These are phyloP conservation scores for Ramularia endophylla DNA, from an alignment of 2,329 filamentous ascomycete species.

Conservation along the genomic window DNA sequence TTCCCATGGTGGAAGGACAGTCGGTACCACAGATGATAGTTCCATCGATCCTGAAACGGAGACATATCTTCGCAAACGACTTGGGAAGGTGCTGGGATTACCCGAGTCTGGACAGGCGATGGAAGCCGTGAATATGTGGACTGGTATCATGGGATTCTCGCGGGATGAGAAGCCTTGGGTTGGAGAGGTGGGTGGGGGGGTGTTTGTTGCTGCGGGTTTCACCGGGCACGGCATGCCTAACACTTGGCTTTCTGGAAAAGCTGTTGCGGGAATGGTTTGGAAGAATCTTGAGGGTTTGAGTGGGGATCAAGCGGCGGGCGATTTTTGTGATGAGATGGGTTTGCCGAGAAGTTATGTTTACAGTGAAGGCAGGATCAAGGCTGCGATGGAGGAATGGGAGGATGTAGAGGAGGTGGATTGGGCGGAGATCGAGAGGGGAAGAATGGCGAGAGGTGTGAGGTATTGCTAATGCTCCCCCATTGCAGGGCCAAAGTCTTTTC, in stretches of 20 bases:
- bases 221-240: conserved; percentile 67
- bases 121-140: conserved; percentile 54
- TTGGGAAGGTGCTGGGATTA: conserved; percentile 33
- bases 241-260: conserved; percentile 60
- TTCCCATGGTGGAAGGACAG: conserved; percentile 43
- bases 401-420: conserved; percentile 25
- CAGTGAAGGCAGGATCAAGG: conserved; percentile 21
- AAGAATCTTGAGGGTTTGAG: conserved; percentile 13
- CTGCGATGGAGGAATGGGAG: conserved; percentile 17
- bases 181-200: conserved; percentile 49
- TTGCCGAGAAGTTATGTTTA: conserved; percentile 27
- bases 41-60: conserved; percentile 52
- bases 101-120: conserved; percentile 37
- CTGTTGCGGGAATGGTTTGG: conserved; percentile 56
- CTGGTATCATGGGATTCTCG: conserved; percentile 73
- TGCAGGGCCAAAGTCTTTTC: too few relatives aligned
- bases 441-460: too few relatives aligned
- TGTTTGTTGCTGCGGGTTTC: conserved; percentile 38
- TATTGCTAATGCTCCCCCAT: too few relatives aligned
- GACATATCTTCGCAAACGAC: conserved; percentile 47
- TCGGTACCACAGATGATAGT: conserved; percentile 57
- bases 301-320: conserved; percentile 2
- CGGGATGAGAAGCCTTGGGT: conserved; percentile 66
- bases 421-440: conserved; percentile 21
- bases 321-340: conserved; percentile 8